Conservation (phyloP, 495 filamentous ascomycete genomes). For the Lasiosphaeriaceae sp. region DNA sequence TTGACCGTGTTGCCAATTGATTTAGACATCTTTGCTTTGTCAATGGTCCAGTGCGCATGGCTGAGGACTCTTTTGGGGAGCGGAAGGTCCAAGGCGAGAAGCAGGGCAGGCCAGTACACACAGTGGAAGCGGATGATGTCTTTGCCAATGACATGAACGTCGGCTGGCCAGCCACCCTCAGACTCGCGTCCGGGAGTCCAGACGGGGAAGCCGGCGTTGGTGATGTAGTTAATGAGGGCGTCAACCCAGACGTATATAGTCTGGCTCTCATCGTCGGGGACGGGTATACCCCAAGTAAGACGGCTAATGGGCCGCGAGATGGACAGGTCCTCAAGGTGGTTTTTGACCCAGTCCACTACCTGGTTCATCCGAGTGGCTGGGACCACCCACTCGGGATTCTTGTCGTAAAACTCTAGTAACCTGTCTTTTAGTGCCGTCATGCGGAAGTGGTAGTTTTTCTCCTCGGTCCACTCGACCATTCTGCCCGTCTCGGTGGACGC, state of each 20-base stretch:
- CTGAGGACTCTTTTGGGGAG: conserved; percentile 78
- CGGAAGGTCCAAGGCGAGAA: conserved; percentile 82
- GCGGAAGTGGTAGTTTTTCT: conserved; percentile 91
- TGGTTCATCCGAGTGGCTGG: conserved; percentile 63
- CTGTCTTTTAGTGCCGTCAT: conserved; percentile 73
- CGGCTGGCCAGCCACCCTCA: conserved; percentile 76
- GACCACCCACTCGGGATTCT: conserved; percentile 66
- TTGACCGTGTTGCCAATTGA: conserved; percentile 93
- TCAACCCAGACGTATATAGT: conserved; percentile 99
- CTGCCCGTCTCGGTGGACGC: conserved; percentile 83
- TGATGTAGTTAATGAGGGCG: conserved; percentile 90
- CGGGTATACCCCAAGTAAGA: conserved; percentile 84
- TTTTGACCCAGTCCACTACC: conserved; percentile 63
- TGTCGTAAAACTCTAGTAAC: conserved; percentile 72
- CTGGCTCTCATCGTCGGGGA: conserved; percentile 77
- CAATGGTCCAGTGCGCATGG: conserved; percentile 94
- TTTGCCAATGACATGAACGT: conserved; percentile 91
- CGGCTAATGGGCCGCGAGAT: conserved; percentile 78
- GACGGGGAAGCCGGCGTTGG: conserved; percentile 76
- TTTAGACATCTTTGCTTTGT: conserved; percentile 89
- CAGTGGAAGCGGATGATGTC: conserved; percentile 95
- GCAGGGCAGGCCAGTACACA: conserved; percentile 96
- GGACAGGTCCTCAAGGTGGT: conserved; percentile 78
- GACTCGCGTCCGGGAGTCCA: conserved; percentile 57
- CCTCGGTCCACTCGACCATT: conserved; percentile 92